phyloP scores from a whole-genome alignment of 176 grass and related monocot species.

The Aegilops longissima region DNA sequence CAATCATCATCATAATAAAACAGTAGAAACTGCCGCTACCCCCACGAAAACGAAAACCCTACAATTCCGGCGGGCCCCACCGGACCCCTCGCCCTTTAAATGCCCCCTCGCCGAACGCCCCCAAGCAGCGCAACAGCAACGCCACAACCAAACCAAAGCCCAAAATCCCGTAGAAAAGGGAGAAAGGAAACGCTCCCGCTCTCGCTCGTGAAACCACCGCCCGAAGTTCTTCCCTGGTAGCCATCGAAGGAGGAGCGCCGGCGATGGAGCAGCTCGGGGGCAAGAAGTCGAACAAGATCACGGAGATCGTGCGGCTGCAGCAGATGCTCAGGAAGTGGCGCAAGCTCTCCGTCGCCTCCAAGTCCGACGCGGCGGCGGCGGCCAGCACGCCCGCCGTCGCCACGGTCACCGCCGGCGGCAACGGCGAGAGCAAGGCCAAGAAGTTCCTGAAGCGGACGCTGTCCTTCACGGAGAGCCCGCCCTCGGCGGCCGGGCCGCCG shows the following conservation, averaged over 20 bases:
- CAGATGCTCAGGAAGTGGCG: constrained; percentile 97
- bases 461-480: constrained; percentile 60
- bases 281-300: constrained; percentile 95
- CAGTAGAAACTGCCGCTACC: not conserved
- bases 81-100: constrained; percentile 22
- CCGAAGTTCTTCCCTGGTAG: not conserved
- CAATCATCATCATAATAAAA: not conserved
- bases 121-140: not conserved
- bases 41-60: not conserved
- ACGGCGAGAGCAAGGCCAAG: constrained; percentile 73
- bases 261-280: constrained; percentile 38
- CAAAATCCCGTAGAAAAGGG: not conserved
- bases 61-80: not conserved
- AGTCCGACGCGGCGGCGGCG: not conserved
- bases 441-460: constrained; percentile 92
- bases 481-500: constrained; percentile 21
- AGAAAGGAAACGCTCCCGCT: not conserved
- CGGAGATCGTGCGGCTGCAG: constrained; percentile 87
- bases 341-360: constrained; percentile 78
- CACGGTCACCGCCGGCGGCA: not conserved
- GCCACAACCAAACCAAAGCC: not conserved
- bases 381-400: not conserved
- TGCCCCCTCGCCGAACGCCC: constrained; percentile 22
- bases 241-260: not conserved
- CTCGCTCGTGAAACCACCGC: not conserved